Base-by-base conservation (phyloP, 1,284 basidiomycete species). In the Irpex lacteus region DNA sequence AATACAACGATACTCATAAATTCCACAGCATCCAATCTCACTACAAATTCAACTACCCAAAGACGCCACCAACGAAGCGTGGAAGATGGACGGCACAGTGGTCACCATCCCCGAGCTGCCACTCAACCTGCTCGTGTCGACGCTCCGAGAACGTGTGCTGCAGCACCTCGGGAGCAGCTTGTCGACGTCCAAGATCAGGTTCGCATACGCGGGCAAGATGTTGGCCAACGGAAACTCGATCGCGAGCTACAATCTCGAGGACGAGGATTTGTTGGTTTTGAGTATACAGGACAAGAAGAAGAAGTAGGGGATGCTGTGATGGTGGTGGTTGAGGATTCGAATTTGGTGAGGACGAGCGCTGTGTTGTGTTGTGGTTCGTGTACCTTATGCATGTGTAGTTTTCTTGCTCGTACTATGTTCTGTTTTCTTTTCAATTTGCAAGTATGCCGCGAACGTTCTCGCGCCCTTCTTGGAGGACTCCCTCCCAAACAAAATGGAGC, bases 161-260 rank as follows among this genome's bases (percentile, higher is more conserved):
- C 85, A 88, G 68, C 83, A 87, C 57, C 88, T 91, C 26, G 91
- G 89, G 64, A 92, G 90, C 69, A 83, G 85, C 34, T 77, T 96
- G 44, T 83, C 92, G n/a, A 85, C 90, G 26, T 91, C 90, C 49
- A 85, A 86, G 65, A 90, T 97, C 70, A 82, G 92, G 71, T 75
- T 95, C 64, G 89, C 92, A 59, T 94, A 89, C 73, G 78, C 81
- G 65, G 88, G 88, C 54, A 94, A 93, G 77, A 90, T 94, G 81
- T 82, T 97, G 71, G 94, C 91, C 64, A 98, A 97, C 76, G 82
- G 83, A 63, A 88, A 86, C 66, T 90, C 92, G 60, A 85, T 98
- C 68, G 95, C 94, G 32, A 86, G 82, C 68, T 91, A 94, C 72
- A 98, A 98, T 73, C 73, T 98, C 69, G 95, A 95, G 74, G 92